phyloP scores from a whole-genome alignment of 345 rosid genomes.

The Salix koriyanagi region DNA sequence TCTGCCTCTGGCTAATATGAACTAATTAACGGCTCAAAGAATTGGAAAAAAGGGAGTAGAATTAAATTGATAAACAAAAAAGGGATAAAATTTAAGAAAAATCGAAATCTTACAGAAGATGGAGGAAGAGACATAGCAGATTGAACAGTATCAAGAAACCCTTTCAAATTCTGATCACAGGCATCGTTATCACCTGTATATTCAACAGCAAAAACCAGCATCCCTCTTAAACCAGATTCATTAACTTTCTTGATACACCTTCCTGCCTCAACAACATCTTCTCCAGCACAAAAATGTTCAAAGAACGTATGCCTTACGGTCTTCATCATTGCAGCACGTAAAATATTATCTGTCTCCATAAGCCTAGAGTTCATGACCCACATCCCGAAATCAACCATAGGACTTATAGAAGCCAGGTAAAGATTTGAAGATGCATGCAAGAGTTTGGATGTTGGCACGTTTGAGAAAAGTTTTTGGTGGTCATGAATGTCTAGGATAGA shows the following conservation, averaged over 20 bases:
- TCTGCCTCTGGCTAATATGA: no score
- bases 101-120: conserved; percentile 45
- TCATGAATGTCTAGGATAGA: conserved; percentile 43
- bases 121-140: conserved; percentile 58
- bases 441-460: conserved; percentile 42
- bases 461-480: conserved; percentile 48
- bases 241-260: conserved; percentile 38
- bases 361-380: conserved; percentile 74
- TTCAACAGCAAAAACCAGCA: conserved; percentile 75
- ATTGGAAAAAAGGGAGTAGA: not conserved
- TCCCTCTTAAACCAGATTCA: conserved; percentile 59
- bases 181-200: conserved; percentile 48
- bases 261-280: conserved; percentile 40
- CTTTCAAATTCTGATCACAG: conserved; percentile 61
- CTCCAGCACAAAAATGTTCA: conserved; percentile 88
- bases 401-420: conserved; percentile 49
- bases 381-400: conserved; percentile 64
- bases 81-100: not conserved
- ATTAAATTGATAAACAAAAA: not conserved
- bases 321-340: conserved; percentile 38
- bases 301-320: conserved; percentile 51
- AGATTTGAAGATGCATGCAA: conserved; percentile 50
- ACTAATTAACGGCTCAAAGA: no score
- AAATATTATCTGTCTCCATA: conserved; percentile 33
- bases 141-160: conserved; percentile 49